Percentiles rank a stretch among this genome's conserved stretches.
These are phyloP conservation scores for Daldinia sp. DNA, from an alignment of 2,329 filamentous ascomycete genomes.

Conservation along the genomic window DNA sequence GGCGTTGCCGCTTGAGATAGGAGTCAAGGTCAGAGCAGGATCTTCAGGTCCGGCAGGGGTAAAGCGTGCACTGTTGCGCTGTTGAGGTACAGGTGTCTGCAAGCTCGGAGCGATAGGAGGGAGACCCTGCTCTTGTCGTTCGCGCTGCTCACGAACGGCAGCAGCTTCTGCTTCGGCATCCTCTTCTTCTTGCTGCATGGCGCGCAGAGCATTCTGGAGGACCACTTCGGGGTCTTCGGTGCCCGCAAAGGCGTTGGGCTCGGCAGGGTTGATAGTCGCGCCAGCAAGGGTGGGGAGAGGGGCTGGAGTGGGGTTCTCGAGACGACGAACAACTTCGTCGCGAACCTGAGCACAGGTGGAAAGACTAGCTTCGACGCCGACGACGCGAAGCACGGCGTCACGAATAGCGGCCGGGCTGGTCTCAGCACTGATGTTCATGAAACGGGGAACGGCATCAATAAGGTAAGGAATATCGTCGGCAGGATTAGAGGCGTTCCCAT, in stretches of 20 bases:
- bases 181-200: slow-evolving; percentile 70
- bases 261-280: slow-evolving; percentile 40
- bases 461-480: slow-evolving; percentile 71
- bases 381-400: slow-evolving; percentile 66
- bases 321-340: slow-evolving; percentile 65
- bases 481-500: slow-evolving; percentile 61
- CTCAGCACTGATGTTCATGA: slow-evolving; percentile 69
- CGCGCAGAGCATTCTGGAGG: slow-evolving; percentile 69
- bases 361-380: slow-evolving; percentile 67
- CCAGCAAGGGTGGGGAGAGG: slow-evolving; percentile 46
- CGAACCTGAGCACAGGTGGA: slow-evolving; percentile 68
- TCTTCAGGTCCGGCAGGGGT: slow-evolving; percentile 51
- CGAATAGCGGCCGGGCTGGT: slow-evolving; percentile 71
- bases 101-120: slow-evolving; percentile 50
- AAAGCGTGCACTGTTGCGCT: slow-evolving; percentile 42
- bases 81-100: slow-evolving; percentile 44
- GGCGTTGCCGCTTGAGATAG: slow-evolving; percentile 64
- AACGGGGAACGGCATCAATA: slow-evolving; percentile 69
- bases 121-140: slow-evolving; percentile 59
- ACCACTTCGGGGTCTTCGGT: slow-evolving; percentile 69
- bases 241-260: slow-evolving; percentile 55
- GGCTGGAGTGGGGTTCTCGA: slow-evolving; percentile 55
- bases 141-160: slow-evolving; percentile 65
- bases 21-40: slow-evolving; percentile 64
- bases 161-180: slow-evolving; percentile 69